Conservation (phyloP, 176 grass and related monocot species). For the Ensete ventricosum region DNA sequence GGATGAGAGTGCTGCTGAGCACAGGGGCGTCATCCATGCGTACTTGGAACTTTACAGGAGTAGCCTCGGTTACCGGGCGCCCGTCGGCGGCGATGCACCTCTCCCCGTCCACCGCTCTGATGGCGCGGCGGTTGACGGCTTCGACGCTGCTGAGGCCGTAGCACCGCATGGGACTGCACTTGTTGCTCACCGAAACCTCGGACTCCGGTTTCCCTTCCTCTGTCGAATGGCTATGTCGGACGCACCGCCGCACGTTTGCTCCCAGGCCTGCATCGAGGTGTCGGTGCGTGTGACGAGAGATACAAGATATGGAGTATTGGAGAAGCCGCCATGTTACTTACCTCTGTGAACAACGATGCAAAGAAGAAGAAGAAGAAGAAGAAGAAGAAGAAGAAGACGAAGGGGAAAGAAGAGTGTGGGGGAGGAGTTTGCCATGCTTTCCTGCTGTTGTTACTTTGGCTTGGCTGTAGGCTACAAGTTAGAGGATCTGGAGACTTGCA, state of each 20-base stretch:
- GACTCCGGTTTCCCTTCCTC: slow-evolving; percentile 30
- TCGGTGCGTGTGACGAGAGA: neutral
- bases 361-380: neutral
- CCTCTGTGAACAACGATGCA: neutral
- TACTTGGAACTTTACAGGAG: slow-evolving; percentile 11
- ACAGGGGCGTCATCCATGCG: slow-evolving; percentile 1
- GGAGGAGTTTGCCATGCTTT: neutral
- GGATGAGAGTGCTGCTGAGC: slow-evolving; percentile 3
- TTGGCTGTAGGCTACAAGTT: too few relatives aligned
- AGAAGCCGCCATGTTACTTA: neutral
- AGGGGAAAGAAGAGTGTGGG: too few relatives aligned
- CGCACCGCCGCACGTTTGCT: too few relatives aligned
- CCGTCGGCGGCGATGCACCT: neutral
- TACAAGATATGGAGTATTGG: neutral
- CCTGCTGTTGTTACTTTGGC: too few relatives aligned
- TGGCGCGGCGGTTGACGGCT: slow-evolving; percentile 8
- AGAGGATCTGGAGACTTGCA: too few relatives aligned
- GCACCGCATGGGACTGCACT: slow-evolving; percentile 31
- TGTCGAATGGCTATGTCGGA: slow-evolving; percentile 14
- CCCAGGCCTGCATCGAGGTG: neutral
- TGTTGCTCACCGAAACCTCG: too few relatives aligned
- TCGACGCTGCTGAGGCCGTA: slow-evolving; percentile 32
- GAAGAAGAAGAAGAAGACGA: neutral
- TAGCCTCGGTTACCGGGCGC: neutral
- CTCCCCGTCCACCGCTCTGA: slow-evolving; percentile 12